A percentile compares a stretch with the other conserved stretches of the same genome.
These are phyloP conservation scores for Phalaenopsis aphrodite DNA, from an alignment of 106 monocot species.

Conservation along the genomic window DNA sequence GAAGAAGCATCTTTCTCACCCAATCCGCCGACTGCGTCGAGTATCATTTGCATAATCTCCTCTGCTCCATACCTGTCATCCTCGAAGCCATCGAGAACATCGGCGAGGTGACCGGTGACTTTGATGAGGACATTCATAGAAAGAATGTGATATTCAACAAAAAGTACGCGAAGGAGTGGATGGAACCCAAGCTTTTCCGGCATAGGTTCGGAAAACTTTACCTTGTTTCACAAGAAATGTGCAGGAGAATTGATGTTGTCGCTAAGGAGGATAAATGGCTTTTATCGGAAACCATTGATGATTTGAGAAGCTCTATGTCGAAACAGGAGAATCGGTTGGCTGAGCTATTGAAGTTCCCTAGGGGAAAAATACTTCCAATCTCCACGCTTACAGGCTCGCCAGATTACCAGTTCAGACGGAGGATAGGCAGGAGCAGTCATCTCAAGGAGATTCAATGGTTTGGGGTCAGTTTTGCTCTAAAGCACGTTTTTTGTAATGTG, in stretches of 20 bases:
- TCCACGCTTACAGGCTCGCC: constrained; percentile 27
- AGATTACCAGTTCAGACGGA: constrained; percentile 53
- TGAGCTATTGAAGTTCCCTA: constrained; percentile 35
- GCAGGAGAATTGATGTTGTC: constrained; percentile 23
- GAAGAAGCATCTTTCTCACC: constrained; percentile 29
- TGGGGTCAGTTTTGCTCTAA: constrained; percentile 64
- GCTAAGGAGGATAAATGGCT: constrained; percentile 56
- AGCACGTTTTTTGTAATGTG: constrained; percentile 52
- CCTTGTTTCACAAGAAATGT: constrained; percentile 35
- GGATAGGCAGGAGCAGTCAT: constrained; percentile 27
- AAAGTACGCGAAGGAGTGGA: constrained; percentile 56
- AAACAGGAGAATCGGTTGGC: constrained; percentile 41
- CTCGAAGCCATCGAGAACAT: constrained; percentile 56
- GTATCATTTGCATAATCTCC: constrained; percentile 38
- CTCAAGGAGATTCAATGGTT: constrained; percentile 77
- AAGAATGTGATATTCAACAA: constrained; percentile 29
- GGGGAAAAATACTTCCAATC: constrained; percentile 33
- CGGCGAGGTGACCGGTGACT: constrained; percentile 38
- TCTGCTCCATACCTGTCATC: constrained; percentile 56
- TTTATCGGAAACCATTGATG: constrained; percentile 26
- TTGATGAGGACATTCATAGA: constrained; percentile 30
- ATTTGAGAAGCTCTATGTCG: constrained; percentile 18
- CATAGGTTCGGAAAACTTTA: constrained; percentile 31
- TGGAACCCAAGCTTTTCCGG: constrained; percentile 51
- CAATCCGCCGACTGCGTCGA: constrained; percentile 50